Conservation (phyloP, 2,329 filamentous ascomycete species). For the Aspergillus niger region DNA sequence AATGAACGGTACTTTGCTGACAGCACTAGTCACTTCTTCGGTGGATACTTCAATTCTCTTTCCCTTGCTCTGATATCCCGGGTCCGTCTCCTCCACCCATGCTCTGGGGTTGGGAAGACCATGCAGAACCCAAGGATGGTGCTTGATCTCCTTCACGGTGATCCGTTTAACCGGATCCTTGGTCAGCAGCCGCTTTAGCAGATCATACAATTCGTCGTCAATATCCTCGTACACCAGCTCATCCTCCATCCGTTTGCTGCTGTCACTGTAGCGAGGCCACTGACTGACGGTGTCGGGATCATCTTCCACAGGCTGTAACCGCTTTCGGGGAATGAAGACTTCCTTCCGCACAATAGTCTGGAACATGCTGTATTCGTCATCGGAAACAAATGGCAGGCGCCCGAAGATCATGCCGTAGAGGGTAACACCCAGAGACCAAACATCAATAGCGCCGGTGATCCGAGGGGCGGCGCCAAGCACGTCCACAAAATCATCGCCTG, state of each 20-base stretch:
- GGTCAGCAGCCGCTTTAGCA: conserved; percentile 75
- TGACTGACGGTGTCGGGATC: conserved; percentile 49
- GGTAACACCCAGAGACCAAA: conserved; percentile 96
- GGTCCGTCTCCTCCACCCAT: conserved; percentile 96
- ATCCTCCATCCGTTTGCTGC: conserved; percentile 73
- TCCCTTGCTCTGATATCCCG: conserved; percentile 72
- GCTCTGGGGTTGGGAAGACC: conserved; percentile 71
- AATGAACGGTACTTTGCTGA: conserved; percentile 84
- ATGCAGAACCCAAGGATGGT: conserved; percentile 85
- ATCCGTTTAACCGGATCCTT: conserved; percentile 92
- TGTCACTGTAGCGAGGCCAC: conserved; percentile 55
- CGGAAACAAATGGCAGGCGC: conserved; percentile 87
- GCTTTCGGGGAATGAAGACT: conserved; percentile 80
- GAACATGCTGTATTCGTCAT: conserved; percentile 91
- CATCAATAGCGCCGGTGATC: conserved; percentile 90
- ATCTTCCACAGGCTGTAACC: conserved; percentile 70
- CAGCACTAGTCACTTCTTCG: conserved; percentile 83
- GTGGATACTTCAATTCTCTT: conserved; percentile 90
- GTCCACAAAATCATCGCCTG: conserved; percentile 63
- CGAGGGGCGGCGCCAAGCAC: conserved; percentile 62
- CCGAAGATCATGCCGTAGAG: conserved; percentile 94
- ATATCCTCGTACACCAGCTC: conserved; percentile 84
- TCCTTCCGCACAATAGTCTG: conserved; percentile 87
- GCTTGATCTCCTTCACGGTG: conserved; percentile 86
- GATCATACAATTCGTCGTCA: conserved; percentile 75